Conservation (phyloP, 495 filamentous ascomycete species). For the Acidomyces sp. region DNA sequence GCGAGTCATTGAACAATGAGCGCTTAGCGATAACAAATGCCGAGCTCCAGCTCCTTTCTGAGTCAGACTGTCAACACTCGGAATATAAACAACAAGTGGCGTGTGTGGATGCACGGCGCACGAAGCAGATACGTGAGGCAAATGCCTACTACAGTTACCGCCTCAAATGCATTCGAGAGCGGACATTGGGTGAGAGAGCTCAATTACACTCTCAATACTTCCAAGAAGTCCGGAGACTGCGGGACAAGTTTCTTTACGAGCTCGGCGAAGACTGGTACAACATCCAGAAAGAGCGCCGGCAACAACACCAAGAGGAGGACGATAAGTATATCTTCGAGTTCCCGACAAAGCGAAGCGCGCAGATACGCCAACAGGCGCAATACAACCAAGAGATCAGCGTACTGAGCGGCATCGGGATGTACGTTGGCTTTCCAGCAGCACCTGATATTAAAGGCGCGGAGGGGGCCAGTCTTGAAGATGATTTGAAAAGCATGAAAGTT, state of each 20-base stretch:
- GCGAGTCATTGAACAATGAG: conserved; percentile 61
- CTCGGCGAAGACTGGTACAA: conserved; percentile 79
- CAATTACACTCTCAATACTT: conserved; percentile 78
- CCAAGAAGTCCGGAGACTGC: conserved; percentile 65
- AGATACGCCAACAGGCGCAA: conserved; percentile 62
- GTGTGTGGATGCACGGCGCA: conserved; percentile 64
- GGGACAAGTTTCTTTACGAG: conserved; percentile 64
- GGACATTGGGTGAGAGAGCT: conserved; percentile 62
- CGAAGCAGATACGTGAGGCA: conserved; percentile 66
- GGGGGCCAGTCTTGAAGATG: conserved; percentile 63
- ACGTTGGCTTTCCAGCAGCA: conserved; percentile 92
- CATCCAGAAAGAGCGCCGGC: conserved; percentile 80
- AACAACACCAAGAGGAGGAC: conserved; percentile 45
- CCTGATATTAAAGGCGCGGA: conserved; percentile 62
- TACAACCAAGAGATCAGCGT: conserved; percentile 92
- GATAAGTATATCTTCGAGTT: conserved; percentile 52
- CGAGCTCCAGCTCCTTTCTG: conserved; percentile 70
- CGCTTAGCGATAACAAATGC: conserved; percentile 48
- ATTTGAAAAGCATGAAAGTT: conserved; percentile 80
- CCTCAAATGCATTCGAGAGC: conserved; percentile 53
- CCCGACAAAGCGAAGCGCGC: conserved; percentile 54
- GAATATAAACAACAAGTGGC: conserved; percentile 77
- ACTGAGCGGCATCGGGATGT: conserved; percentile 79
- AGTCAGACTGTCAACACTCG: conserved; percentile 68
- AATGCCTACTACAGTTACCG: conserved; percentile 58